Base-by-base conservation (phyloP, 331 rosid species). In the Quercus phellos region DNA sequence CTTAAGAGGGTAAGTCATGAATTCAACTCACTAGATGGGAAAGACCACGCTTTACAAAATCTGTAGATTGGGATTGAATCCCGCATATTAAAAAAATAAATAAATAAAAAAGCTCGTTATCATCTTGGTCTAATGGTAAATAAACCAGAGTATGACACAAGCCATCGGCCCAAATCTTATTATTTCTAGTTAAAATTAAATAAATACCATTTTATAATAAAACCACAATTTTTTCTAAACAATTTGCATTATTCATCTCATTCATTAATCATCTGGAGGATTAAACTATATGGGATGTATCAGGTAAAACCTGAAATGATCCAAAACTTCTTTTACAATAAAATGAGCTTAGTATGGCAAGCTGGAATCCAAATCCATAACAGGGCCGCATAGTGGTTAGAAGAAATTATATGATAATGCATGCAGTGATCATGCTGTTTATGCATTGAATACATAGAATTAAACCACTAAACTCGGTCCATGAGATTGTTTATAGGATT, bases 401-500 rank as follows among this genome's bases (percentile, higher is more conserved):
- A 46, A 46, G 16, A 46, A 46, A 46, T 46, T 46, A 0, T 46
- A 46, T 12, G 53, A 46, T 46, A 46, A 46, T 46, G 53, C 53
- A 22, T 59, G 68, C 68, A 61, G n/a, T 12, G 3, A 13, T 32
- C 35, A 13, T 34, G 68, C 38, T 26, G 19, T 24, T 60, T 60
- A 46, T 46, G 17, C 53, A 12, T 12, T 12, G 16, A 59, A 24
- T 24, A 12, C n/a, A 19, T 59, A 6, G 29, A 82, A 69, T 35
- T 67, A 32, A 67, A 18, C 22, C 50, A 59, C 72, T 51, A 72
- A 60, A 60, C 34, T 61, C 4, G 10, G 68, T 75, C 73, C 75
- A 55, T 66, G 34, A 77, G 70, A 19, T 51, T 56, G 38, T 55
- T 51, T 71, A 68, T 60, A 38, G 63, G 74, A 70, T 38, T 54